Base-by-base conservation (phyloP, 306 rosid genomes). In the Carpinus viminea region DNA sequence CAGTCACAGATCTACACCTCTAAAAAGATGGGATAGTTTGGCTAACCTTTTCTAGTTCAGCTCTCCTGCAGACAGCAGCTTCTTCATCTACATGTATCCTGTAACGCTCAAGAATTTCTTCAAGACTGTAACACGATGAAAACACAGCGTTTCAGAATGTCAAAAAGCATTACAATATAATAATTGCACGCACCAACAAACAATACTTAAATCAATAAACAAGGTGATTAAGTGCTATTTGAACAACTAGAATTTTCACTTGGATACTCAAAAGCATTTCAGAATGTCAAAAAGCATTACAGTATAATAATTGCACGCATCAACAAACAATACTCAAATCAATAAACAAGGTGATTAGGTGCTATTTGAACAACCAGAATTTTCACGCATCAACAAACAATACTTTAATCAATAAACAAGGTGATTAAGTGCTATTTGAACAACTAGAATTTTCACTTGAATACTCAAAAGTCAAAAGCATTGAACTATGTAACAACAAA, bases 81-180 rank as follows among this genome's bases (percentile, higher is more conserved):
- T 69, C 65, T 41, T 80, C 75, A 8, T 59, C 79, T 13, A 9
- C 76, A 36, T 75, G 80, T 6, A 16, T 10, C 47, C 26, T 57
- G 47, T 80, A 80, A 8, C 80, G 84, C 76, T 74, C 80, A 1
- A 80, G 47, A 59, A 75, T 60, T 21, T 75, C 75, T 47, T 45
- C 80, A 20, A 68, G 5, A 21, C 80, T 75, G 79, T 46, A 47
- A 52, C 24, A 70, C 2, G 1, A 66, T 8, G 8, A 38, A 17
- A 1, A 66, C 28, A 38, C 7, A 34, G 7, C 43, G 6, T 13
- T 16, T 6, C 12, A 24, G n/a, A 56, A 56, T 20, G 13, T 9
- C 2, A 1, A 20, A 9, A 20, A 57, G 9, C n/a, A 4, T 28
- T 12, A 26, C 31, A 65, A 36, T 16, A 13, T 36, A 26, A 34